Evolutionary conservation across 2,329 filamentous ascomycete genomes (phyloP).

Genomic region (Penicillium crustosum): DNA sequence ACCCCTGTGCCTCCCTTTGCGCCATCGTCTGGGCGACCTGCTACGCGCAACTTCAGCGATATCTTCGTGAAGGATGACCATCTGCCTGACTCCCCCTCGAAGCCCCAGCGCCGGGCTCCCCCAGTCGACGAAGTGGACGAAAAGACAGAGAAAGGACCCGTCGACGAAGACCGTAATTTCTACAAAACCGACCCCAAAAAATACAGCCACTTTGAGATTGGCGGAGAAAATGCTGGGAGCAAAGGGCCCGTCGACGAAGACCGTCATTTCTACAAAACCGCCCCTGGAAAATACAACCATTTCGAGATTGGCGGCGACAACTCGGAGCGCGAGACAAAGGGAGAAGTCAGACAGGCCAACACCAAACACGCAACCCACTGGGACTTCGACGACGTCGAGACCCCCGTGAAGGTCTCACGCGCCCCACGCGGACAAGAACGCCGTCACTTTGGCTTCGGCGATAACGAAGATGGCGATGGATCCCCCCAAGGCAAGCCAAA

Average conservation of each 20-base stretch:
- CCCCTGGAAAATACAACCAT: slow-evolving; percentile 79
- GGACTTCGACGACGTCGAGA: slow-evolving; percentile 85
- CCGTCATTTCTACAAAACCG: slow-evolving; percentile 54
- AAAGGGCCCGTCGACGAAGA: slow-evolving; percentile 30
- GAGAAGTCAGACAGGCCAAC: slow-evolving; percentile 28
- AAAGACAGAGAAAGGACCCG: neutral
- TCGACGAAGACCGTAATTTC: slow-evolving; percentile 33
- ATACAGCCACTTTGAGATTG: slow-evolving; percentile 64
- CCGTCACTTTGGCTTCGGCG: slow-evolving; percentile 74
- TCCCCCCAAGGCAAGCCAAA: slow-evolving; percentile 53
- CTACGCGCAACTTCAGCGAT: slow-evolving; percentile 66
- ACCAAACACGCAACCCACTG: slow-evolving; percentile 68
- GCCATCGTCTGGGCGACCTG: slow-evolving; percentile 66
- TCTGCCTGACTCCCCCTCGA: slow-evolving; percentile 29
- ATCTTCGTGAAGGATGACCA: slow-evolving; percentile 59
- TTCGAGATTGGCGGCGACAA: slow-evolving; percentile 39
- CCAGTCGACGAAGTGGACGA: neutral
- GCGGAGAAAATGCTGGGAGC: slow-evolving; percentile 16
- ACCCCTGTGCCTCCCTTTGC: slow-evolving; percentile 61
- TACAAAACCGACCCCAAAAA: slow-evolving; percentile 71
- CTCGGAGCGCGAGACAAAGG: slow-evolving; percentile 29
- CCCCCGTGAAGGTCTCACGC: slow-evolving; percentile 71
- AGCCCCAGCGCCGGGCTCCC: slow-evolving; percentile 21
- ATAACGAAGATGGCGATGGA: slow-evolving; percentile 54
- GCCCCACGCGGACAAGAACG: slow-evolving; percentile 68